A percentile compares a stretch with the other conserved stretches of the same genome.
phyloP scores from a whole-genome alignment of 75 land plant species.

The Pseudotsuga menziesii region DNA sequence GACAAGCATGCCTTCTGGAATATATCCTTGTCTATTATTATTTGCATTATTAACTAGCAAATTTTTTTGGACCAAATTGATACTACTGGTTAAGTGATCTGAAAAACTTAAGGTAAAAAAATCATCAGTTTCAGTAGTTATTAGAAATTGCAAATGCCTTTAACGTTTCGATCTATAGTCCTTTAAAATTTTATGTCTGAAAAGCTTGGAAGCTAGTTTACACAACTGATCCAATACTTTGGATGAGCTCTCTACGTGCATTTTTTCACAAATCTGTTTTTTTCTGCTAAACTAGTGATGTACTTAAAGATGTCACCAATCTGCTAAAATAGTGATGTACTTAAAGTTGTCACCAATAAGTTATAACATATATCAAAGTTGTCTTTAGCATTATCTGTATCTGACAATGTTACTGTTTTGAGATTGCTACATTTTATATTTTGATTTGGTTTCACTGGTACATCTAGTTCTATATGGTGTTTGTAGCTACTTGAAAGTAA shows the following conservation, averaged over 20 bases:
- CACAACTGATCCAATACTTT: not conserved
- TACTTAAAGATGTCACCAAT: not conserved
- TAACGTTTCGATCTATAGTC: no score
- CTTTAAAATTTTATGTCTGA: no score
- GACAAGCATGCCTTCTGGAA: not conserved
- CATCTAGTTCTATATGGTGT: no score
- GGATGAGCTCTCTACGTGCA: not conserved
- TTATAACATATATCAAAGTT: not conserved
- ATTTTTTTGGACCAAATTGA: not conserved
- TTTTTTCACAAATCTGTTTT: not conserved
- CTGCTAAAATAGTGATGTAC: not conserved
- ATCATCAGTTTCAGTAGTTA: not conserved
- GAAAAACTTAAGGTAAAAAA: not conserved
- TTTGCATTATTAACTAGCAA: no score
- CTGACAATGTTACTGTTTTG: no score
- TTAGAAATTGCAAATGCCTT: no score
- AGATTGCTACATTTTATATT: no score
- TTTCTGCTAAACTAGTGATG: not conserved
- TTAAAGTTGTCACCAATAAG: not conserved
- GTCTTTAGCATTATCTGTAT: no score
- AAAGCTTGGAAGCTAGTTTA: no score
- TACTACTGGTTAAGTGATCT: not conserved
- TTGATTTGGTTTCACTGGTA: no score
- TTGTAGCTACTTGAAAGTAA: no score
- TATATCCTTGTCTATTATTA: not conserved